Conservation (phyloP, 441 rosid genomes). For the Erodium texanum region DNA sequence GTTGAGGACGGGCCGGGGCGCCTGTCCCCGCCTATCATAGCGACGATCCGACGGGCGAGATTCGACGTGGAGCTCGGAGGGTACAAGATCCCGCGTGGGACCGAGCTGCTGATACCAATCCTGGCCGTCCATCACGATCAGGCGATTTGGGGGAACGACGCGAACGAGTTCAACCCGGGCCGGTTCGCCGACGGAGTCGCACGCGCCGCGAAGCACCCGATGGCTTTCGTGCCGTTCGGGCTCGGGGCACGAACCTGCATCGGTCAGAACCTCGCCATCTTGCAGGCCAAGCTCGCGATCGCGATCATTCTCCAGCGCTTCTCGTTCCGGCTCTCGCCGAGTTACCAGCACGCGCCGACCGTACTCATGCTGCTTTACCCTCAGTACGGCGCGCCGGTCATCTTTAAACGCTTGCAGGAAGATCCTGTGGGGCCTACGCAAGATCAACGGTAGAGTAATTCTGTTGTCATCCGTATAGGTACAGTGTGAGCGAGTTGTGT, state of each 20-base stretch:
- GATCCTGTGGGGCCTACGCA: no score
- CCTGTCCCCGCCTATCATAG: conserved; percentile 77
- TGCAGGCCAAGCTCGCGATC: conserved; percentile 72
- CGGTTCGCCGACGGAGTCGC: conserved; percentile 67
- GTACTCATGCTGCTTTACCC: conserved; percentile 88
- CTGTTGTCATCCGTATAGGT: no score
- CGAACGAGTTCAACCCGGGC: conserved; percentile 74
- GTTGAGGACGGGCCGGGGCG: conserved; percentile 79
- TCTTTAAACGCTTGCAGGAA: conserved; percentile 31
- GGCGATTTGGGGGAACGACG: conserved; percentile 76
- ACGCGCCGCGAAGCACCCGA: conserved; percentile 58
- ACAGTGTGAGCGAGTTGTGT: no score
- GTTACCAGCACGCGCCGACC: conserved; percentile 84
- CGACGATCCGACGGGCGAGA: conserved; percentile 74
- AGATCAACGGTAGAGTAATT: no score
- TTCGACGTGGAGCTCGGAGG: conserved; percentile 62
- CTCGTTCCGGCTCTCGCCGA: conserved; percentile 63
- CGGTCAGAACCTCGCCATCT: conserved; percentile 77
- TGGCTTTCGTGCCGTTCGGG: conserved; percentile 82
- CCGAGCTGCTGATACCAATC: conserved; percentile 74
- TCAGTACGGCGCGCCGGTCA: conserved; percentile 86
- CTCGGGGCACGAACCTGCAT: conserved; percentile 74
- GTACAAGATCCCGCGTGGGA: conserved; percentile 74
- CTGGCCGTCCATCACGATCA: conserved; percentile 90
- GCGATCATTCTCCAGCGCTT: conserved; percentile 66